A percentile compares a stretch with the other conserved stretches of the same genome.
phyloP scores from a whole-genome alignment of 768 basidiomycete species.

The Naematelia encephala region DNA sequence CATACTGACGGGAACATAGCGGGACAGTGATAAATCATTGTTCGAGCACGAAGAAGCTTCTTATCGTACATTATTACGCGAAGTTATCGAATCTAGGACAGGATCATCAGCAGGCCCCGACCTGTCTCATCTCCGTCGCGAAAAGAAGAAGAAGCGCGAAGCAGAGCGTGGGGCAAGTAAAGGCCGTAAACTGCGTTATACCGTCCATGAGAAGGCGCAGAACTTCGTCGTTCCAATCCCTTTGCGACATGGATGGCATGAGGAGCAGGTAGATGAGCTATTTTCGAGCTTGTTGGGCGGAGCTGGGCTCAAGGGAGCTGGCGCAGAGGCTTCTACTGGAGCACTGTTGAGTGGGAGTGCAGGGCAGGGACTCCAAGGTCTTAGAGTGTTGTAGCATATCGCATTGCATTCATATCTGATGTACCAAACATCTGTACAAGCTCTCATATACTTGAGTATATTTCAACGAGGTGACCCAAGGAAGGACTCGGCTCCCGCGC shows the following conservation, averaged over 20 bases:
- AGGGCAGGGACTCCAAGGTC: slow-evolving; percentile 15
- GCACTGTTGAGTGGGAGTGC: background rate
- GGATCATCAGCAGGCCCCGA: slow-evolving; percentile 20
- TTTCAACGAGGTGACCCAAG: background rate
- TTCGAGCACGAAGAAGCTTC: slow-evolving; percentile 52
- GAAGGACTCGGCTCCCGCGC: background rate
- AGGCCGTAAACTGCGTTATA: slow-evolving; percentile 88
- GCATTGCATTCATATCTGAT: background rate
- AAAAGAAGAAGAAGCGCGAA: slow-evolving; percentile 62
- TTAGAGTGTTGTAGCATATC: slow-evolving; percentile 26
- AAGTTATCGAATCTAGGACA: slow-evolving; percentile 70
- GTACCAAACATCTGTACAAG: background rate
- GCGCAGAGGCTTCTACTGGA: slow-evolving; percentile 11
- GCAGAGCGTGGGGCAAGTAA: slow-evolving; percentile 97
- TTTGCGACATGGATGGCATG: slow-evolving; percentile 72
- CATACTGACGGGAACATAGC: slow-evolving; percentile 6
- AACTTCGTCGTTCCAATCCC: slow-evolving; percentile 92
- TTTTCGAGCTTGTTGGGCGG: slow-evolving; percentile 79
- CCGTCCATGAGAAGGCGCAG: slow-evolving; percentile 91
- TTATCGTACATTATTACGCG: slow-evolving; percentile 85
- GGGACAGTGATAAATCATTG: slow-evolving; percentile 26
- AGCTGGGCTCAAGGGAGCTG: slow-evolving; percentile 33
- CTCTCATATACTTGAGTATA: too few relatives aligned
- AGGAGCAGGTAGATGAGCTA: slow-evolving; percentile 92
- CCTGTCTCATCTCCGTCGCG: slow-evolving; percentile 36